A percentile compares a stretch with the other conserved stretches of the same genome.
These are phyloP conservation scores for Hortaea werneckii DNA, from an alignment of 2,329 filamentous ascomycete species.

Conservation along the genomic window DNA sequence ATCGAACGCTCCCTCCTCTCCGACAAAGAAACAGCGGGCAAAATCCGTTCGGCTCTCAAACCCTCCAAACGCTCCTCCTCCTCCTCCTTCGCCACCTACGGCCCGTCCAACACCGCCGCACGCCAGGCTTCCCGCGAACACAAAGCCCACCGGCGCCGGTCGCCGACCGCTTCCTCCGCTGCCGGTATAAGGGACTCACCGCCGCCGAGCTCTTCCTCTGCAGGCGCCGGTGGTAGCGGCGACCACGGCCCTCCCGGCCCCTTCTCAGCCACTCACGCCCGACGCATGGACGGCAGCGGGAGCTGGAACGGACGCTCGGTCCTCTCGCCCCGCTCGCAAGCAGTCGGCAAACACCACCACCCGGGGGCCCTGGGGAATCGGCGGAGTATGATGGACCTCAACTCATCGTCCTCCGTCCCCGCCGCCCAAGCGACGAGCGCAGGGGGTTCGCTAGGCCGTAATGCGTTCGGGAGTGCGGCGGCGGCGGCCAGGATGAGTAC, in stretches of 20 bases:
- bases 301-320: slow-evolving; percentile 40
- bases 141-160: slow-evolving; percentile 43
- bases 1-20: slow-evolving; percentile 14
- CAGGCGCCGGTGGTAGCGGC: not conserved
- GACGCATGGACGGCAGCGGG: slow-evolving; percentile 52
- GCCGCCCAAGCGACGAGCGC: not conserved
- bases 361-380: not conserved
- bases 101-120: not conserved
- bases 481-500: not conserved
- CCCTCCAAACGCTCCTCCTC: slow-evolving; percentile 24
- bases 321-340: slow-evolving; percentile 49
- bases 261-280: slow-evolving; percentile 56
- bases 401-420: not conserved
- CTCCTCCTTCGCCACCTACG: slow-evolving; percentile 8
- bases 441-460: not conserved
- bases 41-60: slow-evolving; percentile 41
- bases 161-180: slow-evolving; percentile 37
- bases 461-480: not conserved
- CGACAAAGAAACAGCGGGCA: slow-evolving; percentile 17
- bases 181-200: slow-evolving; percentile 28
- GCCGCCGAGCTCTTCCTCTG: slow-evolving; percentile 37
- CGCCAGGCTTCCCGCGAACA: not conserved
- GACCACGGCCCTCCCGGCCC: slow-evolving; percentile 28
- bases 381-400: not conserved
- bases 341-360: slow-evolving; percentile 46